Evolutionary conservation across 305 asterid species (phyloP).

Genomic region (Solanum chacoense): DNA sequence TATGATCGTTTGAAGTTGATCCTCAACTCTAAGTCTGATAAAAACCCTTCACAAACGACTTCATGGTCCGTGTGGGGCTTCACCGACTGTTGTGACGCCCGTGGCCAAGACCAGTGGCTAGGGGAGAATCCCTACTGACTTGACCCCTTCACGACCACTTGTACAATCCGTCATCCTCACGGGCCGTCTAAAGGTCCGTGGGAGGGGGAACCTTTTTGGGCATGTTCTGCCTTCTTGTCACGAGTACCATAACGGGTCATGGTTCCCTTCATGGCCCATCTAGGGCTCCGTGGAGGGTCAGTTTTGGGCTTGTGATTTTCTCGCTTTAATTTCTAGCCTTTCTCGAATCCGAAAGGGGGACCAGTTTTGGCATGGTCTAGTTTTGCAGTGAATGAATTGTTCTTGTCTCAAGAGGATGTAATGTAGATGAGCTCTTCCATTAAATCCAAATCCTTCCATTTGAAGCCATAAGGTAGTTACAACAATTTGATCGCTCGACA

Average conservation of each 20-base stretch:
- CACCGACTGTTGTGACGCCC: not conserved
- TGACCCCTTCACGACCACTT: not conserved
- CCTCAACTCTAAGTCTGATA: not conserved
- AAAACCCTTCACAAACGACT: not conserved
- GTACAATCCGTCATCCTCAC: not conserved
- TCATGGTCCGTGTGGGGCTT: not conserved
- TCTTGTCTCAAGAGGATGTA: not conserved
- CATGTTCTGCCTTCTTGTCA: not conserved
- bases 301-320: not conserved
- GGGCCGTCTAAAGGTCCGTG: not conserved
- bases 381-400: not conserved
- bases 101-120: not conserved
- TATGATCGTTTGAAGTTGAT: not conserved
- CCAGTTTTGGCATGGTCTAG: not conserved
- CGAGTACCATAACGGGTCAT: not conserved
- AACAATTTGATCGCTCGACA: not conserved
- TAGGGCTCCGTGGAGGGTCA: not conserved
- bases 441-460: not conserved
- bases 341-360: not conserved
- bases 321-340: not conserved
- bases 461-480: not conserved
- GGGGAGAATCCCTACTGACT: not conserved
- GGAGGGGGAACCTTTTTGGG: not conserved
- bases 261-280: not conserved
- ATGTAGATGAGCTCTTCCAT: not conserved